Base-by-base conservation (phyloP, 148 eudicot genomes). In the Chenopodium formosanum region DNA sequence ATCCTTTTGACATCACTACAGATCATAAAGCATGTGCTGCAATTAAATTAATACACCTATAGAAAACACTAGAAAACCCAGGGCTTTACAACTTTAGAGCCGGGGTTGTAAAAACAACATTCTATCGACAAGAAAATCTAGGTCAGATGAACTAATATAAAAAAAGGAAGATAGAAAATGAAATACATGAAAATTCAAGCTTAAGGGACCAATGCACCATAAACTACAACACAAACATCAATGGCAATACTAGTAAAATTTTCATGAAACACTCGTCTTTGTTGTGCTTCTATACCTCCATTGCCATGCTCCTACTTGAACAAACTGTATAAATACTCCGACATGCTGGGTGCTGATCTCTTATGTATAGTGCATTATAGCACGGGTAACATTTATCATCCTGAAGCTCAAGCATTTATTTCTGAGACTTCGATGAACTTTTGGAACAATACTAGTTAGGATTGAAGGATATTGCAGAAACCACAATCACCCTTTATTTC, bases 401-500 rank as follows among this genome's bases (percentile, higher is more conserved):
- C 78, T 53, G 81, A 83, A 60, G 73, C 74, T 34, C 73, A 50
- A 82, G 79, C 77, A 50, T 80, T 77, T 81, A 81, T 77, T 84
- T 72, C 78, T 37, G 56, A 14, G 72, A 31, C 47, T 75, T 75
- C n/a, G 23, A 58, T 73, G 62, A 70, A 77, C 65, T 80, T 76
- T 70, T 31, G 67, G 74, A 75, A 72, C 23, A 34, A 64, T 66
- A 58, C 81, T 25, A 48, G 71, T 70, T 73, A 50, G 46, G 68
- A 72, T 69, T 31, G 79, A 68, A 62, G 56, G 79, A 4, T 60
- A 32, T 63, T 37, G 46, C 75, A 68, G 50, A 77, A 17, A 47
- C 58, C 53, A 76, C 48, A 64, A 68, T 56, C 17, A 4, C 48
- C n/a, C 60, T 76, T 77, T 53, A 84, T 73, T 96, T 96, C 99